Conservation (phyloP, 2,329 filamentous ascomycete species). For the Metarhizium guizhouense region DNA sequence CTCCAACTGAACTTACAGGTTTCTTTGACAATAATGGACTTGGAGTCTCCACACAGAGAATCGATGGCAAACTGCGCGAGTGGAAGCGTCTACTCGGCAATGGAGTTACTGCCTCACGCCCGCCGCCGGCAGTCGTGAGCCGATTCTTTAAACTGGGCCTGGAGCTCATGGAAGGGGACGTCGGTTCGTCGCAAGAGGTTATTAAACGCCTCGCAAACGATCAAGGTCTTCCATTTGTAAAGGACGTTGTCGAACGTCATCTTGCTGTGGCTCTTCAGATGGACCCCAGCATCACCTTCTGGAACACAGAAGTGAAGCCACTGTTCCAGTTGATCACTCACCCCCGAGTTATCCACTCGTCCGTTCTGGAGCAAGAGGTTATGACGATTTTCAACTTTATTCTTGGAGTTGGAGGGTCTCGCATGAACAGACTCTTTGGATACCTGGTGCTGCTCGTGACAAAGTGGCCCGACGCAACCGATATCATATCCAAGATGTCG, state of each 20-base stretch:
- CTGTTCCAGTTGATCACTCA: slow-evolving; percentile 28
- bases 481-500: slow-evolving; percentile 10
- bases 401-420: slow-evolving; percentile 21
- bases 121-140: not conserved
- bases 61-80: slow-evolving; percentile 10
- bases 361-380: slow-evolving; percentile 29
- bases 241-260: slow-evolving; percentile 15
- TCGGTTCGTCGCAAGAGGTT: slow-evolving; percentile 11
- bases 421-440: slow-evolving; percentile 22
- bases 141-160: slow-evolving; percentile 12
- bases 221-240: slow-evolving; percentile 19
- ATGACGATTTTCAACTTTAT: slow-evolving; percentile 25
- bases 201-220: slow-evolving; percentile 17
- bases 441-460: slow-evolving; percentile 18
- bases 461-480: slow-evolving; percentile 7
- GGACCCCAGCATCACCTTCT: slow-evolving; percentile 11
- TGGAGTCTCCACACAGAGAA: not conserved
- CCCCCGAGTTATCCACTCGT: slow-evolving; percentile 23
- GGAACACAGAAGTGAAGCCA: slow-evolving; percentile 18
- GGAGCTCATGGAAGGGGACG: slow-evolving; percentile 13
- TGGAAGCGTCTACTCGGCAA: slow-evolving; percentile 11
- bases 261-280: slow-evolving; percentile 7
- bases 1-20: not conserved
- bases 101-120: not conserved
- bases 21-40: not conserved